A percentile compares a stretch with the other conserved stretches of the same genome.
Evolutionary conservation across 176 grass and related monocot species (phyloP).

Genomic region (Zoysia japonica): DNA sequence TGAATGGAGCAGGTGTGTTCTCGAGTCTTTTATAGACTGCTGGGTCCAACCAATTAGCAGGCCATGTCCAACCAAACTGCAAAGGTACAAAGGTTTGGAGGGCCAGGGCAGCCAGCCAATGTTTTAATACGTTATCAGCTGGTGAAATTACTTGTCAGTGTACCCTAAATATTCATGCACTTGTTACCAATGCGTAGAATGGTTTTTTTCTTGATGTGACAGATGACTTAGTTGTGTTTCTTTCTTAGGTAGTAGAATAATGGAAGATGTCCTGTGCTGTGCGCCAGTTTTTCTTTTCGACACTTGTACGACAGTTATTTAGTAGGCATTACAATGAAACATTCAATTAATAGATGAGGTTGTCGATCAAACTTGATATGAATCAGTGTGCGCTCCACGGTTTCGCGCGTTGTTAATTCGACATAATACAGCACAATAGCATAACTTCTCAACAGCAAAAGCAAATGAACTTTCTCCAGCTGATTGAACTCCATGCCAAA

Average conservation of each 20-base stretch:
- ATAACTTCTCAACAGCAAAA: not conserved
- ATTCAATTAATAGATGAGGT: constrained; percentile 26
- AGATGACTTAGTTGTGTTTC: not conserved
- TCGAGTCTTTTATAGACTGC: constrained; percentile 37
- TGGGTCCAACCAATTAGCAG: not conserved
- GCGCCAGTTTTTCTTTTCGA: not conserved
- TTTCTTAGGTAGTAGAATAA: not conserved
- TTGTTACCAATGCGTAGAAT: constrained; percentile 4
- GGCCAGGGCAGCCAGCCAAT: constrained; percentile 29
- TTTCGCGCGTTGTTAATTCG: not conserved
- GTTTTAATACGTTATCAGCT: constrained; percentile 52
- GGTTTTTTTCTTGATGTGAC: constrained; percentile 24
- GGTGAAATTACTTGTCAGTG: constrained; percentile 25
- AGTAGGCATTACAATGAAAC: not conserved
- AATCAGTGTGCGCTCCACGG: constrained; percentile 19
- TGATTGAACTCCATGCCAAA: not conserved
- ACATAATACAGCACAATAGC: not conserved
- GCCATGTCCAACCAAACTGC: not conserved
- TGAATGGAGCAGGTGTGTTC: constrained; percentile 30
- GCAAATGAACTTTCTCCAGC: constrained; percentile 5
- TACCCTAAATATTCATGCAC: not conserved
- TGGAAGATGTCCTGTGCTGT: not conserved
- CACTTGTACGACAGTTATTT: not conserved
- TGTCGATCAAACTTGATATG: not conserved
- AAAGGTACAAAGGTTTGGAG: constrained; percentile 13